Conservation (phyloP, 148 eudicot genomes). For the Fagopyrum tataricum region DNA sequence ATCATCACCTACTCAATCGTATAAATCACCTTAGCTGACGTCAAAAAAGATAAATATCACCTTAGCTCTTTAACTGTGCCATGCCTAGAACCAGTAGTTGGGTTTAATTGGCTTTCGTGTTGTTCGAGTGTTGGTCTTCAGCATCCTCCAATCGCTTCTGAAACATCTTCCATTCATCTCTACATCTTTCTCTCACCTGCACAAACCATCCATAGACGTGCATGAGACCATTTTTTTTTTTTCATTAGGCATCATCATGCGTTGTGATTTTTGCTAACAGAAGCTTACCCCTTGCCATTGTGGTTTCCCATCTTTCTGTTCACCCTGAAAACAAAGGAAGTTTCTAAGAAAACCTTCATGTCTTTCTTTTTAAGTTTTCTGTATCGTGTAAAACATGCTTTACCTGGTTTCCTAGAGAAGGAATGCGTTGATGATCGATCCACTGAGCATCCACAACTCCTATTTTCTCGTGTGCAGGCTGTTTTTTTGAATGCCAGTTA, state of each 20-base stretch:
- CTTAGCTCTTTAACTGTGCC: background rate
- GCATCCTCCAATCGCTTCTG: conserved; percentile 50
- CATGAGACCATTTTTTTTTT: background rate
- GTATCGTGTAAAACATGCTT: background rate
- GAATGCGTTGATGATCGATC: conserved; percentile 4
- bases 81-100: background rate
- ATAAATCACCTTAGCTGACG: background rate
- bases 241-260: too few relatives aligned
- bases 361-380: background rate
- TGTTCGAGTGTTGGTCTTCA: conserved; percentile 35
- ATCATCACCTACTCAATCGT: background rate
- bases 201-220: background rate
- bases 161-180: conserved; percentile 67
- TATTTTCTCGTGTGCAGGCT: conserved; percentile 5
- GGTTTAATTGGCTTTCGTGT: background rate
- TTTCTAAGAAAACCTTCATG: background rate
- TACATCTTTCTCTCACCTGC: conserved; percentile 56
- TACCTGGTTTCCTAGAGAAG: conserved; percentile 11
- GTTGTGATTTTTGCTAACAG: background rate
- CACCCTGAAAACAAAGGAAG: background rate
- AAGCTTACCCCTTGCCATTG: conserved; percentile 8
- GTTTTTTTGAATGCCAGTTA: background rate
- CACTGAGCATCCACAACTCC: conserved; percentile 13
- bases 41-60: background rate
- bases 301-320: background rate